Evolutionary conservation across 495 filamentous ascomycete genomes (phyloP), one percentile per base, ranked within the genome.

Genomic region (Trichoderma asperelloides): DNA sequence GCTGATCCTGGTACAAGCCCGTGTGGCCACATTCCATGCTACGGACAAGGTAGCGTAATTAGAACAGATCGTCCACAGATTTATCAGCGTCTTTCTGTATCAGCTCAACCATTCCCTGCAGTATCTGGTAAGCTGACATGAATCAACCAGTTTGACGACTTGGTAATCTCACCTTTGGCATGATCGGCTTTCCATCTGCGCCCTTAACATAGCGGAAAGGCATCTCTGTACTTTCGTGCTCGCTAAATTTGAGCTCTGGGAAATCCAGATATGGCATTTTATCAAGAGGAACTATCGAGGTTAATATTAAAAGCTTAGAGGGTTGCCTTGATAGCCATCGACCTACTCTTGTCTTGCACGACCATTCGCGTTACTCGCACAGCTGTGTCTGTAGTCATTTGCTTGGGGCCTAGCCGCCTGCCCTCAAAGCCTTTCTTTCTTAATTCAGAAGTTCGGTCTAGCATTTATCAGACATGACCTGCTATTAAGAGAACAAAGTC

Each of bases 331-430:
- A 3, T n/a, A 21, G 33, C 15, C 12, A 33, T 9, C 9, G 67
- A 25, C 80, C 70, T 72, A 96, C 93, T 82, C 79, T 90, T 88
- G 62, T 91, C 86, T 69, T 96, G 89, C 12, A 93, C 85, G 18
- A 98, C 89, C 74, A 96, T 86, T 67, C 96, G 86, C 45, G 95
- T 97, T 12, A 97, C 95, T 68, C 95, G 83, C 41, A 96, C 95
- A 0, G 95, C 95, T 21, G 95, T 98, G 77, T 98, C 95, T 0
- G 95, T 98, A 11, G 95, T 98, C 95, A 98, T 98, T 77, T 98
- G 95, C 71, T 93, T 86, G 18, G 93, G 92, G 0, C 96, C 96
- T 57, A 98, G 81, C 68, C 93, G 85, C 66, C 95, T 88, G 57
- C 94, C 93, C 69, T 87, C 81, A 72, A 93, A 98, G 28, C 96